Conservation (phyloP, 345 rosid genomes). For the Odontarrhena argentea region DNA sequence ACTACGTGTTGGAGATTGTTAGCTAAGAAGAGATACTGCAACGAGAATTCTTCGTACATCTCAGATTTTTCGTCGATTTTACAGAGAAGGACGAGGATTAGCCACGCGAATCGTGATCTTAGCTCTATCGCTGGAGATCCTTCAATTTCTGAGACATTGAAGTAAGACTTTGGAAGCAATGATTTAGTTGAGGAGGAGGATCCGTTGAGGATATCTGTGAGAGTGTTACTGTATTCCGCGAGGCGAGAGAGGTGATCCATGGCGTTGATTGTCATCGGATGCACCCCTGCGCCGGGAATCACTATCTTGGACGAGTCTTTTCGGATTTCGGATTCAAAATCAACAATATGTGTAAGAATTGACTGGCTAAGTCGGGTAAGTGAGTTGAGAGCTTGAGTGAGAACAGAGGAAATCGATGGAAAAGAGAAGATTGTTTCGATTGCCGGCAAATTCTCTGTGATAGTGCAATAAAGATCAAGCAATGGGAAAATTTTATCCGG, state of each 20-base stretch:
- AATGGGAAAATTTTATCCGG: slow-evolving; percentile 60
- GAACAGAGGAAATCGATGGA: slow-evolving; percentile 46
- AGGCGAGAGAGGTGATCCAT: slow-evolving; percentile 62
- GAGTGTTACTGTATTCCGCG: slow-evolving; percentile 51
- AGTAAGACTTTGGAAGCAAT: slow-evolving; percentile 47
- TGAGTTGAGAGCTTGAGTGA: slow-evolving; percentile 53
- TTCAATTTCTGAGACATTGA: slow-evolving; percentile 32
- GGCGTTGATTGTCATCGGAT: slow-evolving; percentile 50
- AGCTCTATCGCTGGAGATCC: slow-evolving; percentile 39
- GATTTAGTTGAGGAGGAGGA: slow-evolving; percentile 46
- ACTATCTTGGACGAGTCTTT: slow-evolving; percentile 55
- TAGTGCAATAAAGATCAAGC: slow-evolving; percentile 56
- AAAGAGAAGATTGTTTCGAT: slow-evolving; percentile 59
- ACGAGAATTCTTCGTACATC: slow-evolving; percentile 54
- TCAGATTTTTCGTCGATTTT: slow-evolving; percentile 67
- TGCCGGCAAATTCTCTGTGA: slow-evolving; percentile 49
- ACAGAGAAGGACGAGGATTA: slow-evolving; percentile 62
- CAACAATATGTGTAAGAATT: slow-evolving; percentile 41
- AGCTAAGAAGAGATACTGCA: slow-evolving; percentile 66
- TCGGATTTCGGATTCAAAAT: slow-evolving; percentile 52
- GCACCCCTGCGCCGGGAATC: slow-evolving; percentile 56
- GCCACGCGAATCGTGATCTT: slow-evolving; percentile 56
- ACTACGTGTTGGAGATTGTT: slow-evolving; percentile 68
- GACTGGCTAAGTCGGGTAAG: slow-evolving; percentile 57
- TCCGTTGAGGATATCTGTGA: slow-evolving; percentile 48